Evolutionary conservation across 352 stramenopile genomes (phyloP).

Genomic region (Phytophthora sp.): DNA sequence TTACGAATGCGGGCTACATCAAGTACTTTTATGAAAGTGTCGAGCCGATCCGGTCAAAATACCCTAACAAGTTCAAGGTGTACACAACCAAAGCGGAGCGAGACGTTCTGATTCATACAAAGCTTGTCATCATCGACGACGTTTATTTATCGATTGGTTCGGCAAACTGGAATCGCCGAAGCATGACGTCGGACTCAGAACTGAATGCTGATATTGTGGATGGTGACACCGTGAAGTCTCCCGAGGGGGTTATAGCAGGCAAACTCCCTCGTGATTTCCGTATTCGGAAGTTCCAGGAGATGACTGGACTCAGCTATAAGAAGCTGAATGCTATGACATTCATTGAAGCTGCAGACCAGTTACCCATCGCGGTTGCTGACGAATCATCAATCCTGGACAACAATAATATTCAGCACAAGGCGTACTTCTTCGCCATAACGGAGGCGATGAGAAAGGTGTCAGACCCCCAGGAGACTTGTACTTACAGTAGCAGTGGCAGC

Average conservation of each 20-base stretch:
- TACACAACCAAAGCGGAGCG: conserved; percentile 40
- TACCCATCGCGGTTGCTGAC: conserved; percentile 10
- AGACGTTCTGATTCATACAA: conserved; percentile 53
- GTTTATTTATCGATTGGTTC: conserved; percentile 65
- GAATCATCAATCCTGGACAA: conserved; percentile 29
- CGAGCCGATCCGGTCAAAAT: conserved; percentile 38
- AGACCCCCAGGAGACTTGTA: conserved; percentile 25
- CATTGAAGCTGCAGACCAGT: conserved; percentile 43
- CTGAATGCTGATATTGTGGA: conserved; percentile 58
- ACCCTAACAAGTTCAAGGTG: conserved; percentile 32
- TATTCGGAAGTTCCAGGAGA: conserved; percentile 65
- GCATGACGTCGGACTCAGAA: conserved; percentile 57
- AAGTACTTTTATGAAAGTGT: conserved; percentile 64
- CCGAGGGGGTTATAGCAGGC: conserved; percentile 33
- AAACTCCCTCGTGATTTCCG: conserved; percentile 56
- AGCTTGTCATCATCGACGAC: conserved; percentile 62
- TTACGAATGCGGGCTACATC: conserved; percentile 38
- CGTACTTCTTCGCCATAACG: conserved; percentile 27
- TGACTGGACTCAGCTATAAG: conserved; percentile 48
- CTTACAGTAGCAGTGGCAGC: background rate
- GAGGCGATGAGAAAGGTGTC: conserved; percentile 18
- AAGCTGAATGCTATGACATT: conserved; percentile 57
- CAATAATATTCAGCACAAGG: conserved; percentile 15
- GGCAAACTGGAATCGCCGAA: conserved; percentile 59
- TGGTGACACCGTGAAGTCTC: conserved; percentile 18